Percentiles rank a stretch among this genome's conserved stretches.
Evolutionary conservation across 441 rosid genomes (phyloP).

Genomic region (Bruguiera hainesii): DNA sequence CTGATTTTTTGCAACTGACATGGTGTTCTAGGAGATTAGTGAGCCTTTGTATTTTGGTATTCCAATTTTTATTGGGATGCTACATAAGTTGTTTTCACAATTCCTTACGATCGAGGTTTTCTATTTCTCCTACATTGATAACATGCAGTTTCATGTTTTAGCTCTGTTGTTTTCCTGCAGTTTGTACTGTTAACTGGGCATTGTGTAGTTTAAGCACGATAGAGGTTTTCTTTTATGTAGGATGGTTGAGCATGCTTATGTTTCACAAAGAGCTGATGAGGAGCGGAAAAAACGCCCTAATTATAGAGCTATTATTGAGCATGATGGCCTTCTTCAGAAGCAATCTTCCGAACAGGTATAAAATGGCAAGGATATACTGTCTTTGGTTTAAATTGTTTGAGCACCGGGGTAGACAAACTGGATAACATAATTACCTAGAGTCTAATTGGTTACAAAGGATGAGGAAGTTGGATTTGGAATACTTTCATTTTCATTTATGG

Average conservation of each 20-base stretch:
- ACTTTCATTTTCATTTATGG: too few relatives aligned
- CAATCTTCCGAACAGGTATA: conserved; percentile 50
- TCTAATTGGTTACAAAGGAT: too few relatives aligned
- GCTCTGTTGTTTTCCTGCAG: neutral
- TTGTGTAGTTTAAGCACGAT: conserved; percentile 12
- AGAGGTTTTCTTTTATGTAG: conserved; percentile 35
- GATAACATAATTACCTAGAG: too few relatives aligned
- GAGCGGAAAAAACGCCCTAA: conserved; percentile 56
- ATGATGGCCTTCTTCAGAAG: conserved; percentile 83
- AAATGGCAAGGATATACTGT: neutral
- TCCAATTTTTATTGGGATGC: too few relatives aligned
- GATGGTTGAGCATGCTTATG: conserved; percentile 51
- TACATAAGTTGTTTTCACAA: too few relatives aligned
- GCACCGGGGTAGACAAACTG: too few relatives aligned
- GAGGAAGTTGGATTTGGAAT: too few relatives aligned
- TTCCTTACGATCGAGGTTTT: neutral
- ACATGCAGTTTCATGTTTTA: neutral
- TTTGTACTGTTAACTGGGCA: too few relatives aligned
- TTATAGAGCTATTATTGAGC: conserved; percentile 79
- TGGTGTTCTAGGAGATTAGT: too few relatives aligned
- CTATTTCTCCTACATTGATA: neutral
- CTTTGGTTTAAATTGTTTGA: too few relatives aligned
- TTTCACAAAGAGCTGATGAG: conserved; percentile 61
- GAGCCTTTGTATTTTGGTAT: too few relatives aligned
- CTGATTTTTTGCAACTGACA: too few relatives aligned